Evolutionary conservation across 805 yeast genomes (phyloP), one percentile per base, ranked within the genome.

Genomic region (Blastobotrys americana): DNA sequence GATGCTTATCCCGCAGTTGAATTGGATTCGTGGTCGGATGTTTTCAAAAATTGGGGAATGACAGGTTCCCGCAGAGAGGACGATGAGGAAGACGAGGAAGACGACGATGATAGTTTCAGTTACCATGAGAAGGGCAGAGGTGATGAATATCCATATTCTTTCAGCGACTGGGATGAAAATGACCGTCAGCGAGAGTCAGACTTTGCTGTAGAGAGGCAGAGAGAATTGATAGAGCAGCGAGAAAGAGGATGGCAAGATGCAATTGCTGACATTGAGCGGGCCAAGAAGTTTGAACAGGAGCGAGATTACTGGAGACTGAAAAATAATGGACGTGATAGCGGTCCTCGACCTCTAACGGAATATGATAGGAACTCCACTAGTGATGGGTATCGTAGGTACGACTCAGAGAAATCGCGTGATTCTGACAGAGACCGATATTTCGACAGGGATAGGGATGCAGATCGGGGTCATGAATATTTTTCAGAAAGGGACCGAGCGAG

Each of bases 21-120:
- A 19, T 16, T 15, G 22, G 38, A 5, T n/a, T 16, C 21, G 38
- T 15, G 19, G 38, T 5, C 38, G 4, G 38, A 35, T 22, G 9
- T 5, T n/a, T n/a, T 16, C 18, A 20, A 17, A 34, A 13, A 34
- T 8, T 16, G 18, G 17, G 17, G 37, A 34, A 13, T 6, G 8
- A 17, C 17, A 5, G 17, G 37, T 8, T n/a, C 5, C 17, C 18
- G 37, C 37, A 8, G 22, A 5, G 40, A 37, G 9, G 37, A 34
- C 8, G 37, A 34, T 17, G 37, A 34, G 17, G 37, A 34, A 6
- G 15, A 34, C 40, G 19, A 37, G n/a, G 40, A 37, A 16, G 15
- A 37, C n/a, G 40, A 37, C 16, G 10, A 25, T 13, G 31, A 25
- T 25, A 8, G 31, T 13, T 8, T 13, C 31, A 8, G 13, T 25